Base-by-base conservation (phyloP, 208 protist species). In the Trypanosoma avium region DNA sequence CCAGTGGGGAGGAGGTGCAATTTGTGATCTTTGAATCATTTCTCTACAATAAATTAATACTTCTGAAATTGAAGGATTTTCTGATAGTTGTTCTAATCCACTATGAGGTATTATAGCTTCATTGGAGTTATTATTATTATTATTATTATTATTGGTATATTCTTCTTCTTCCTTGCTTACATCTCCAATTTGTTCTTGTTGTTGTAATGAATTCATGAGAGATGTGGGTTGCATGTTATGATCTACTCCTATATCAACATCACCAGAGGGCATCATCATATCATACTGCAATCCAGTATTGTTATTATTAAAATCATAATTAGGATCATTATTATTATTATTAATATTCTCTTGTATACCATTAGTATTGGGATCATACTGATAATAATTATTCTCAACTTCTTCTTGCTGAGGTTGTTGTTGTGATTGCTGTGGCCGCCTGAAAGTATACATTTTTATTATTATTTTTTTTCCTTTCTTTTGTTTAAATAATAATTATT, bases 1-100 rank as follows among this genome's bases (percentile, higher is more conserved):
- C 86, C 89, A 95, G 42, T 70, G 61, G 55, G 67, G 61, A n/a
- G 86, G 86, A 2, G 86, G 79, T 33, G 81, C 78, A 15, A 88
- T 62, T 43, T 79, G 73, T 53, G 77, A 69, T 1, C 61, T 35
- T 10, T 76, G 43, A 13, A 94, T 70, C 53, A 87, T 73, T 15
- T 67, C 40, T 19, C 83, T 74, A 65, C 81, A 92, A 67, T 83
- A 87, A 10, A 45, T 46, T 22, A 94, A 74, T 19, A 86, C 83
- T 10, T 78, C 75, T 32, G 70, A 60, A 4, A 57, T 13, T 17
- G 56, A 32, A 17, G 53, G 27, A 35, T 78, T 61, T 9, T 62
- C 57, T 21, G 19, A 61, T 42, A 63, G 67, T 53, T 61, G 57
- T 42, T n/a, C n/a, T n/a, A n/a, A n/a, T n/a, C 4, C 67, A 46